phyloP scores from a whole-genome alignment of 306 rosid species.

The Acacia crassicarpa region DNA sequence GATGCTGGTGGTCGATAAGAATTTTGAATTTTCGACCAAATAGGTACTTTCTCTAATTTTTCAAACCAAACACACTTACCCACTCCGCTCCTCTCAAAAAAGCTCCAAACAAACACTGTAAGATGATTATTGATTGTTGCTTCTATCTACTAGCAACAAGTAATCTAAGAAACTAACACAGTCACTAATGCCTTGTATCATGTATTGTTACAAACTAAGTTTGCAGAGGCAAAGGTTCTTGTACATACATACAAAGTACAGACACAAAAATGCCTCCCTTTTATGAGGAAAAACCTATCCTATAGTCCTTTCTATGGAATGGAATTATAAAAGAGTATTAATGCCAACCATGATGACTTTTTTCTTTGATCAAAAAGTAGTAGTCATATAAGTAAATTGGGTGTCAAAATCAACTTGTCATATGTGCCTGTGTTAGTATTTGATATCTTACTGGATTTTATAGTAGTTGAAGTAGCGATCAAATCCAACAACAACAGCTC shows the following conservation, averaged over 20 bases:
- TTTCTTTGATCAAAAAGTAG: slow-evolving; percentile 9
- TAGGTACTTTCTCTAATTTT: not conserved
- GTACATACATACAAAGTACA: not conserved
- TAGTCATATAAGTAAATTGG: slow-evolving; percentile 8
- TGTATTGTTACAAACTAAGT: not conserved
- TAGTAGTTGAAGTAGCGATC: slow-evolving; percentile 98
- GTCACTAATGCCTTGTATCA: not conserved
- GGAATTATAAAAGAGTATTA: not conserved
- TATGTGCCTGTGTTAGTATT: slow-evolving; percentile 29
- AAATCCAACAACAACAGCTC: slow-evolving; percentile 98
- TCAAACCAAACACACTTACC: not conserved
- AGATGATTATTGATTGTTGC: not conserved
- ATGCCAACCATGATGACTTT: slow-evolving; percentile 22
- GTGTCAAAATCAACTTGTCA: not conserved
- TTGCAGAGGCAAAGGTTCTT: not conserved
- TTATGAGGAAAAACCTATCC: not conserved
- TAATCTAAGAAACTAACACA: too few relatives aligned
- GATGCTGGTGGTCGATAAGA: not conserved
- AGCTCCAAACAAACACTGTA: not conserved
- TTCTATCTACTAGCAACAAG: not conserved
- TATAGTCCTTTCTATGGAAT: slow-evolving; percentile 6
- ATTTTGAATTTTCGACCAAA: not conserved
- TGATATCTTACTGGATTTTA: slow-evolving; percentile 86
- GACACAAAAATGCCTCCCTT: not conserved
- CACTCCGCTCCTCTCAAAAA: not conserved